Evolutionary conservation across 345 rosid genomes (phyloP).

Genomic region (Brassica incana): DNA sequence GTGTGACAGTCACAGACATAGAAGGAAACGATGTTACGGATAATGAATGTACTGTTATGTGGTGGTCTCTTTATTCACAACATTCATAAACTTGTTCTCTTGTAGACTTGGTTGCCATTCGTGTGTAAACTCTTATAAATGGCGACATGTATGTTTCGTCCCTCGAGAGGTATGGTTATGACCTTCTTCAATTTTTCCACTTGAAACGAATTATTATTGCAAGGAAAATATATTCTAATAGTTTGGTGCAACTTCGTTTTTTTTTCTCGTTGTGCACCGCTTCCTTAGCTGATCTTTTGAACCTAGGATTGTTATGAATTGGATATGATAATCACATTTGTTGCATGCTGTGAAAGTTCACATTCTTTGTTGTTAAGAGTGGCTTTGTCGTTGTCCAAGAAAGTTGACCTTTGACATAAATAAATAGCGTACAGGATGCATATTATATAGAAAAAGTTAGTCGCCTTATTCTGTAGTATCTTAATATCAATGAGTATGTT

Average conservation of each 20-base stretch:
- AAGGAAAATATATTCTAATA: too few species aligned
- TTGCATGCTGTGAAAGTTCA: neutral
- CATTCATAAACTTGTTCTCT: neutral
- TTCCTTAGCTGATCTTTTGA: neutral
- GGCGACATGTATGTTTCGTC: too few species aligned
- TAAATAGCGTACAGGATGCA: neutral
- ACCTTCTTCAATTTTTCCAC: too few species aligned
- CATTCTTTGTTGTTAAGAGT: neutral
- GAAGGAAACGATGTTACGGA: neutral
- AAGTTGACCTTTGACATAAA: constrained; percentile 5
- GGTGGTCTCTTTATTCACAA: neutral
- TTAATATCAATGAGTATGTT: constrained; percentile 3
- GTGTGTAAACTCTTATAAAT: too few species aligned
- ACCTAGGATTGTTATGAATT: neutral
- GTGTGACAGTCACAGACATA: neutral
- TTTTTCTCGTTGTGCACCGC: neutral
- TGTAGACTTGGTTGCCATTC: neutral
- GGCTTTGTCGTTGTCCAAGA: constrained; percentile 3
- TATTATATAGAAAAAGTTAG: neutral
- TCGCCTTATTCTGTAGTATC: neutral
- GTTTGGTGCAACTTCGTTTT: neutral
- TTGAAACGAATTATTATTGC: too few species aligned
- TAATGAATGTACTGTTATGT: neutral
- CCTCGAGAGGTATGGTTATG: too few species aligned
- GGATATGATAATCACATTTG: neutral